These are phyloP conservation scores for Chaetothyriales sp. DNA, from an alignment of 2,329 filamentous ascomycete genomes.

Conservation along the genomic window DNA sequence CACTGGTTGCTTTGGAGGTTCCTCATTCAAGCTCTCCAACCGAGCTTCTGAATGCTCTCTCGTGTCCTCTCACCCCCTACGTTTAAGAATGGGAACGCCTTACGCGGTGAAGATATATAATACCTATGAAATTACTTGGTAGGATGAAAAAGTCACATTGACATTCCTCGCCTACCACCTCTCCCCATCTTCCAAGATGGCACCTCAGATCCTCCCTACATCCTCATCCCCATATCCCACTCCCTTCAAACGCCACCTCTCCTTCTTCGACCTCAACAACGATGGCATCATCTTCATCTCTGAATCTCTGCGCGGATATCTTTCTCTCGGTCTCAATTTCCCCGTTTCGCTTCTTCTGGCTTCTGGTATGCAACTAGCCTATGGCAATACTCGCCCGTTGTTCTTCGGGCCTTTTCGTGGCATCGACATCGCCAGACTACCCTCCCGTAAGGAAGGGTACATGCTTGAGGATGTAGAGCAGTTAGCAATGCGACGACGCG, in stretches of 20 bases:
- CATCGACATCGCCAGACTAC: slow-evolving; percentile 4
- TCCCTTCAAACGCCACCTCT: slow-evolving; percentile 4
- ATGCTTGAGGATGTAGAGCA: slow-evolving; percentile 3
- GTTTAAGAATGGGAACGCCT: not conserved
- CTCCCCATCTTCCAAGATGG: not conserved
- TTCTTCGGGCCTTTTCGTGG: slow-evolving; percentile 3
- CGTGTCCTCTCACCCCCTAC: too few relatives aligned
- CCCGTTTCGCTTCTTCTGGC: slow-evolving; percentile 2
- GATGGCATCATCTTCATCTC: slow-evolving; percentile 5
- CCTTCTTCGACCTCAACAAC: slow-evolving; percentile 4
- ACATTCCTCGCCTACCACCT: not conserved
- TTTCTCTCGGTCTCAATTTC: slow-evolving; percentile 4
- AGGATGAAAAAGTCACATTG: not conserved
- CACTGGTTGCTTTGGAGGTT: not conserved
- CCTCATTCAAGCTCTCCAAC: too few relatives aligned
- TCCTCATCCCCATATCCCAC: not conserved
- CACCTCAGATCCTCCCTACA: not conserved
- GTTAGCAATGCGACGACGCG: not conserved
- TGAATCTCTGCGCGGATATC: slow-evolving; percentile 3
- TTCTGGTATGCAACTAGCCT: not conserved
- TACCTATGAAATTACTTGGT: not conserved
- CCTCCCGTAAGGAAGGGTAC: not conserved
- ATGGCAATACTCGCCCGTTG: slow-evolving; percentile 3
- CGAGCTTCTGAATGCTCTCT: too few relatives aligned
- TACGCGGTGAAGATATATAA: not conserved